Evolutionary conservation across 1,139 yeast species (phyloP).

Genomic region (Geotrichum citri-aurantii): DNA sequence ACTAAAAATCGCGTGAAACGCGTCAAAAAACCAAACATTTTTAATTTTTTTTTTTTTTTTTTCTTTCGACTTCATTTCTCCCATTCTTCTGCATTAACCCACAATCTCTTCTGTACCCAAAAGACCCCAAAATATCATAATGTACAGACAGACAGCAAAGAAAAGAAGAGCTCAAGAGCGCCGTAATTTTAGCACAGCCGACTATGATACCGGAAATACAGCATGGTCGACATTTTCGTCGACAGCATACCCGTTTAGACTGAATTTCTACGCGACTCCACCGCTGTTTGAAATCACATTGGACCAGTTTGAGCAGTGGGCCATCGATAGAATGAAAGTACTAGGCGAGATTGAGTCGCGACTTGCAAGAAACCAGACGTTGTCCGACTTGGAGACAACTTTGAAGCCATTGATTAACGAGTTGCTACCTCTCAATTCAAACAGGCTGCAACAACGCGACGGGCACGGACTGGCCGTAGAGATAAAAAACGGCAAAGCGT

Average conservation of each 20-base stretch:
- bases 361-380: slow-evolving; percentile 55
- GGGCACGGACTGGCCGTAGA: slow-evolving; percentile 18
- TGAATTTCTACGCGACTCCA: slow-evolving; percentile 66
- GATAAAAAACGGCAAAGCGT: slow-evolving; percentile 8
- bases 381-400: slow-evolving; percentile 58
- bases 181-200: slow-evolving; percentile 49
- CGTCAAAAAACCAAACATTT: background rate
- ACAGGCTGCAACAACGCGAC: slow-evolving; percentile 23
- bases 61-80: background rate
- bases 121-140: slow-evolving; percentile 27
- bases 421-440: slow-evolving; percentile 53
- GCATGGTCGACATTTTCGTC: background rate
- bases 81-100: too few relatives aligned
- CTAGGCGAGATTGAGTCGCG: slow-evolving; percentile 80
- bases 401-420: slow-evolving; percentile 63
- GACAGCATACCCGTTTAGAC: slow-evolving; percentile 42
- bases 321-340: slow-evolving; percentile 80
- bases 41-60: background rate
- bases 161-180: slow-evolving; percentile 64
- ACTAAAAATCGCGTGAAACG: background rate
- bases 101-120: too few relatives aligned
- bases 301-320: slow-evolving; percentile 93
- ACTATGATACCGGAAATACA: slow-evolving; percentile 30
- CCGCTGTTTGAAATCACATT: slow-evolving; percentile 81
- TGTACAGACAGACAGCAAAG: slow-evolving; percentile 68